Conservation (phyloP, 257 asterid genomes). For the Fraxinus excelsior region DNA sequence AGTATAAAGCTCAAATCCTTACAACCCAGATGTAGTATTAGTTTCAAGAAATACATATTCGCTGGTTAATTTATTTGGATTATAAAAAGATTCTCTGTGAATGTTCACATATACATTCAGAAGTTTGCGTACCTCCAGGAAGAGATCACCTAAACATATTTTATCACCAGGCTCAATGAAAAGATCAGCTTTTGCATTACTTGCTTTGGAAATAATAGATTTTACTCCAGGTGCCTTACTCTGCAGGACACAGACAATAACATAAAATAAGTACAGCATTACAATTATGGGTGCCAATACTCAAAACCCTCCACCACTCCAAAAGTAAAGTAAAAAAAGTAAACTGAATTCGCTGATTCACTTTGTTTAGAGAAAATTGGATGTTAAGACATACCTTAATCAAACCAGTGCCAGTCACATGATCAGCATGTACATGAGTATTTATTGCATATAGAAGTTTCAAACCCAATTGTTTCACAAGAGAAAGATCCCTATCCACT, state of each 20-base stretch:
- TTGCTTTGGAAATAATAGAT: constrained; percentile 91
- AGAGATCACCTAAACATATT: constrained; percentile 79
- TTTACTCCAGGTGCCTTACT: constrained; percentile 71
- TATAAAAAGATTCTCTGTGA: background rate
- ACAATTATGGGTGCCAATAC: background rate
- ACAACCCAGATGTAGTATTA: constrained; percentile 3
- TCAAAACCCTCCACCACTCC: background rate
- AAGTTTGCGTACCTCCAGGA: constrained; percentile 68
- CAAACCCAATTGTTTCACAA: constrained; percentile 83
- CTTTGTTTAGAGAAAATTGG: background rate
- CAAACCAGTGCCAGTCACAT: constrained; percentile 88
- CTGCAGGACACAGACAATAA: constrained; percentile 37
- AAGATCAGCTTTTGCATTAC: constrained; percentile 89
- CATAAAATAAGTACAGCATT: background rate
- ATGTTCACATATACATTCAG: background rate
- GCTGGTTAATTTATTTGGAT: background rate
- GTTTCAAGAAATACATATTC: constrained; percentile 8
- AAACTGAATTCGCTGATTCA: background rate
- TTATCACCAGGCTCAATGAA: constrained; percentile 79
- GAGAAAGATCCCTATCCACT: constrained; percentile 82
- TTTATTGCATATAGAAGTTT: constrained; percentile 88
- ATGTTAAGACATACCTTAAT: constrained; percentile 58
- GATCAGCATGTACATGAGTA: constrained; percentile 99
- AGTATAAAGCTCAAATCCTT: constrained; percentile 11
- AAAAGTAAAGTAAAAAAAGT: background rate